Evolutionary conservation across 306 rosid genomes (phyloP).

Genomic region (Corylus avellana): DNA sequence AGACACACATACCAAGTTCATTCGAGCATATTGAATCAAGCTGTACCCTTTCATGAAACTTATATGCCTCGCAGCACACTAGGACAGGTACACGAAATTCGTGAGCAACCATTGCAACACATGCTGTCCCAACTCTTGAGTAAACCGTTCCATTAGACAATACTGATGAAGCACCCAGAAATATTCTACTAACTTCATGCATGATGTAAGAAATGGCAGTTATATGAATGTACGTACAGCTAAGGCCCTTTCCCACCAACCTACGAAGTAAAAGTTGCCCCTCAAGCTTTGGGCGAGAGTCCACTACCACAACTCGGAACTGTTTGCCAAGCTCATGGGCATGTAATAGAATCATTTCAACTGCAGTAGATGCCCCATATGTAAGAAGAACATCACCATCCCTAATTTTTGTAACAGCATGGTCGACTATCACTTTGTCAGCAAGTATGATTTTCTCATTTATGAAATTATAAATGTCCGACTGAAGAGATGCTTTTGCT

Average conservation of each 20-base stretch:
- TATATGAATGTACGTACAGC: slow-evolving; percentile 57
- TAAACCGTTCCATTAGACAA: slow-evolving; percentile 61
- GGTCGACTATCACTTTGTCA: slow-evolving; percentile 56
- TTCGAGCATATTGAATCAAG: slow-evolving; percentile 65
- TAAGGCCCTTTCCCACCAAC: slow-evolving; percentile 61
- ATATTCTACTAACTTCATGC: slow-evolving; percentile 60
- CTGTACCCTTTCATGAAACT: slow-evolving; percentile 66
- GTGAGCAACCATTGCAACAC: slow-evolving; percentile 69
- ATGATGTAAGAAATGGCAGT: slow-evolving; percentile 60
- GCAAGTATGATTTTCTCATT: slow-evolving; percentile 61
- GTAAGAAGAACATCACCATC: slow-evolving; percentile 68
- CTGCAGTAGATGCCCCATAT: slow-evolving; percentile 48
- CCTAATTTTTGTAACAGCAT: slow-evolving; percentile 60
- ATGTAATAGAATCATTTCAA: slow-evolving; percentile 53
- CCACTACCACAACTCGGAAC: slow-evolving; percentile 58
- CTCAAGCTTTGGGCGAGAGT: slow-evolving; percentile 60
- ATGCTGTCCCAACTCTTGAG: slow-evolving; percentile 62
- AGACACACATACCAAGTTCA: slow-evolving; percentile 48
- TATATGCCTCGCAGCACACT: slow-evolving; percentile 65
- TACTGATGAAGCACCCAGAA: slow-evolving; percentile 57
- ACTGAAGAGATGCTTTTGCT: slow-evolving; percentile 49
- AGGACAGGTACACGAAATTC: slow-evolving; percentile 56
- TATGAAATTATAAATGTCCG: slow-evolving; percentile 56
- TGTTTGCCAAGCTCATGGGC: slow-evolving; percentile 59
- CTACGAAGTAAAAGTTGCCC: slow-evolving; percentile 52